phyloP scores from a whole-genome alignment of 1,284 basidiomycete species.

The Phaffia rhodozyma region DNA sequence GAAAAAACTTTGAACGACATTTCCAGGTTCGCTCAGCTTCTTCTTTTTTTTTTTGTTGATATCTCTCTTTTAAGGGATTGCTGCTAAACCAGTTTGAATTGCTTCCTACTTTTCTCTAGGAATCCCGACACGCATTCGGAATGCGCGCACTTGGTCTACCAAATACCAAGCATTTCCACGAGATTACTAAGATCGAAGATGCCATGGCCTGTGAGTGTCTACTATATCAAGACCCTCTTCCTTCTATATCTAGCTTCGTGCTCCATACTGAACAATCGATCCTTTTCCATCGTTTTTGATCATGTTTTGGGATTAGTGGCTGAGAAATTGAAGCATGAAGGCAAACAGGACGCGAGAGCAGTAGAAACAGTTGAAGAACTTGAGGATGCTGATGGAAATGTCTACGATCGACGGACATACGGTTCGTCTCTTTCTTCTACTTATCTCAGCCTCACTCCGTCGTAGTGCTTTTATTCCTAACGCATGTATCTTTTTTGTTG shows the following conservation, averaged over 20 bases:
- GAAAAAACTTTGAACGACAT: constrained; percentile 89
- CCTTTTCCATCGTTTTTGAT: background rate
- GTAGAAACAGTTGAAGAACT: constrained; percentile 92
- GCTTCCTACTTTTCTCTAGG: constrained; percentile 41
- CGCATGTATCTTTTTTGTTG: background rate
- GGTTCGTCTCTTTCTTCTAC: constrained; percentile 12
- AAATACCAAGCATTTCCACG: constrained; percentile 97
- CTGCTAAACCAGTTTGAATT: background rate
- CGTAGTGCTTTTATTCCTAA: too few relatives aligned
- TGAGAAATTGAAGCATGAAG: constrained; percentile 89
- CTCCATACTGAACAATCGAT: constrained; percentile 2
- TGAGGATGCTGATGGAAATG: constrained; percentile 93
- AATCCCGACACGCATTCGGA: constrained; percentile 92
- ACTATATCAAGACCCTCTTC: constrained; percentile 2
- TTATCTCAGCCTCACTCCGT: background rate
- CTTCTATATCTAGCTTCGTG: background rate
- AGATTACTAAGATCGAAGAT: constrained; percentile 94
- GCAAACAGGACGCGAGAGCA: constrained; percentile 75
- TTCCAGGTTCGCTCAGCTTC: constrained; percentile 38
- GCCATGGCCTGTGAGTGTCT: constrained; percentile 66
- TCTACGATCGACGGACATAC: constrained; percentile 33
- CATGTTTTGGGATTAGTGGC: constrained; percentile 52
- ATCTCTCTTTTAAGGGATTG: background rate
- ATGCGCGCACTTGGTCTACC: constrained; percentile 96
- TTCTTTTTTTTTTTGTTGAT: background rate